These are phyloP conservation scores for Pichiaceae sp. DNA, from an alignment of 1,139 yeast species.

Conservation along the genomic window DNA sequence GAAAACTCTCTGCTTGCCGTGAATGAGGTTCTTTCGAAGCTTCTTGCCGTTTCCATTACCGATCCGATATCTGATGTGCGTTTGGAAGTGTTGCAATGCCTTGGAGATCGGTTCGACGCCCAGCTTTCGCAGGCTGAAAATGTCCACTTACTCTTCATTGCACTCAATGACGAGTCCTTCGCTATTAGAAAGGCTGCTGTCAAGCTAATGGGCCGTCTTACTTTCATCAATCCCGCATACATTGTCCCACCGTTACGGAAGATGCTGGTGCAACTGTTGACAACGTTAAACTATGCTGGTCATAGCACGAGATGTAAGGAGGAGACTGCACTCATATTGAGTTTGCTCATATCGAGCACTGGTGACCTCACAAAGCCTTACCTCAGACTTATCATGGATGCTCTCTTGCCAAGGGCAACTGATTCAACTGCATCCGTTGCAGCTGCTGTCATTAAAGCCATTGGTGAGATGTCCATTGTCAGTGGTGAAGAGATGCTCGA, in stretches of 20 bases:
- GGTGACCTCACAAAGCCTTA: conserved; percentile 81
- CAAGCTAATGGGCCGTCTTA: conserved; percentile 71
- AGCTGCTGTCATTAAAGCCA: conserved; percentile 76
- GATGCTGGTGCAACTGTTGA: conserved; percentile 73
- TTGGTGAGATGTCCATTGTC: conserved; percentile 83
- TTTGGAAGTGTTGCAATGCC: conserved; percentile 62
- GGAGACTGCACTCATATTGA: conserved; percentile 72
- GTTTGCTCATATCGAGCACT: conserved; percentile 69
- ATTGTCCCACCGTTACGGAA: conserved; percentile 89
- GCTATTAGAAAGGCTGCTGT: conserved; percentile 77
- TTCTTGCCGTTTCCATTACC: conserved; percentile 79
- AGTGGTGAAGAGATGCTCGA: conserved; percentile 80
- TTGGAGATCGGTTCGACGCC: conserved; percentile 76
- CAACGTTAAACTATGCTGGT: conserved; percentile 75
- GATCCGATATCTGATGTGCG: conserved; percentile 84
- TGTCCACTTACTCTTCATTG: conserved; percentile 75
- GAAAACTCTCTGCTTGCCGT: conserved; percentile 79
- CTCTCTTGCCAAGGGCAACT: conserved; percentile 66
- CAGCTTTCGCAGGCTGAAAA: conserved; percentile 93
- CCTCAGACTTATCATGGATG: conserved; percentile 81
- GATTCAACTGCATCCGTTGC: conserved; percentile 71
- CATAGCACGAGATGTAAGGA: conserved; percentile 70
- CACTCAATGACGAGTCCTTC: conserved; percentile 85
- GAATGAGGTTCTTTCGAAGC: conserved; percentile 72
- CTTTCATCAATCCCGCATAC: conserved; percentile 87